Percentiles rank a stretch among this genome's conserved stretches.
Conservation (phyloP, 768 basidiomycete genomes). For the Mycena indigotica region DNA sequence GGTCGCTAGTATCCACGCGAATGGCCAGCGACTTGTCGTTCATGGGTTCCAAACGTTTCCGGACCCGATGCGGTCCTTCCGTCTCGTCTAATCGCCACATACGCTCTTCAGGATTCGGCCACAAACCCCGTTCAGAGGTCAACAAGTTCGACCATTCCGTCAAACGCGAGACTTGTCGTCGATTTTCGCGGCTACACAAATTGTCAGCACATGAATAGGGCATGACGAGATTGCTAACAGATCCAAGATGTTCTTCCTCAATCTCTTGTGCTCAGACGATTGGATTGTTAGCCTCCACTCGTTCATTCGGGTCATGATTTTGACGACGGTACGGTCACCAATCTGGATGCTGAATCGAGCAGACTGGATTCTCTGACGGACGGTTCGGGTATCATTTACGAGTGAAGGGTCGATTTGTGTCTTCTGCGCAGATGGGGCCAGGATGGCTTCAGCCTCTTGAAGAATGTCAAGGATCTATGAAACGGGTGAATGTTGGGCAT, state of each 20-base stretch:
- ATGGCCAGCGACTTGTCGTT: conserved; percentile 49
- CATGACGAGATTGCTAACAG: conserved; percentile 47
- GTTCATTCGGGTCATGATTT: conserved; percentile 61
- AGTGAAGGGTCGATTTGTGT: conserved; percentile 56
- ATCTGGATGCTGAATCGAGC: conserved; percentile 64
- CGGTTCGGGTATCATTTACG: conserved; percentile 52
- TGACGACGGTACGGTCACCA: conserved; percentile 62
- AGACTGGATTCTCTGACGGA: conserved; percentile 55
- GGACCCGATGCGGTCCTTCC: conserved; percentile 84
- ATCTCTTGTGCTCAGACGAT: conserved; percentile 67
- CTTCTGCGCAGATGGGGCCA: conserved; percentile 51
- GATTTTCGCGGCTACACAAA: conserved; percentile 67
- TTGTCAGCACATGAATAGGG: not conserved
- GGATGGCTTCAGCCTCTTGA: conserved; percentile 52
- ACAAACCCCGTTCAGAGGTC: conserved; percentile 79
- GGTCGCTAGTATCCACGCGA: conserved; percentile 46
- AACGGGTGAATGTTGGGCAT: too few species aligned
- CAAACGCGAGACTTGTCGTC: conserved; percentile 64
- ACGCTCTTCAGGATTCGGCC: conserved; percentile 58
- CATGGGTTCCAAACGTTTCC: conserved; percentile 78
- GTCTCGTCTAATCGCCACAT: conserved; percentile 89
- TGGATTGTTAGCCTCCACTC: conserved; percentile 77
- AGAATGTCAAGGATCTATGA: conserved; percentile 60
- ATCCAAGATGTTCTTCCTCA: conserved; percentile 74
- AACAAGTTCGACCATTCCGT: conserved; percentile 63